Evolutionary conservation across 1,139 yeast species (phyloP).

Genomic region (Spathaspora sp.): DNA sequence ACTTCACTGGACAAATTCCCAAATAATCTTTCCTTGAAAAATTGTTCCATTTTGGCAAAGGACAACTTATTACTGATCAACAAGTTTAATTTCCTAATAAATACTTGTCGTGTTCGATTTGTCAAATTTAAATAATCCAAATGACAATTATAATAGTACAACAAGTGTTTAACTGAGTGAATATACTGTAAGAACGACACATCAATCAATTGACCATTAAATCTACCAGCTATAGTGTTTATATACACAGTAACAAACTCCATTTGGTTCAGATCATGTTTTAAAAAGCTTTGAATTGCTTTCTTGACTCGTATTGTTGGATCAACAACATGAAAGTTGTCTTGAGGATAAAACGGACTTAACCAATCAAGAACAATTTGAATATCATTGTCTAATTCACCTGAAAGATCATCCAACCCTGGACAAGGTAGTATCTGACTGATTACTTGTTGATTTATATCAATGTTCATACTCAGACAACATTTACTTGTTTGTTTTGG

Average conservation of each 20-base stretch:
- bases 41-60: not conserved
- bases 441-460: not conserved
- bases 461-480: not conserved
- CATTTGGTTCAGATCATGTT: slow-evolving; percentile 32
- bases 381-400: slow-evolving; percentile 39
- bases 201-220: slow-evolving; percentile 3
- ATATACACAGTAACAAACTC: slow-evolving; percentile 37
- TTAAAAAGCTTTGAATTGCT: slow-evolving; percentile 40
- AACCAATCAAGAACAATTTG: slow-evolving; percentile 41
- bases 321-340: slow-evolving; percentile 16
- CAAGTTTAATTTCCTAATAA: slow-evolving; percentile 27
- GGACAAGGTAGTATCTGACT: not conserved
- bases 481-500: not conserved
- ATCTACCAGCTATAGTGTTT: slow-evolving; percentile 27
- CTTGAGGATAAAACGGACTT: slow-evolving; percentile 21
- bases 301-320: slow-evolving; percentile 38
- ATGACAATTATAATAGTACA: slow-evolving; percentile 16
- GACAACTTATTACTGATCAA: slow-evolving; percentile 15
- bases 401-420: not conserved
- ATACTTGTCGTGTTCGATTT: slow-evolving; percentile 19
- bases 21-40: not conserved
- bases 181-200: slow-evolving; percentile 16
- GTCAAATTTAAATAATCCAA: slow-evolving; percentile 22
- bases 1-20: slow-evolving; percentile 8
- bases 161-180: slow-evolving; percentile 18